phyloP scores from a whole-genome alignment of 257 asterid species.

The Salvia miltiorrhiza region DNA sequence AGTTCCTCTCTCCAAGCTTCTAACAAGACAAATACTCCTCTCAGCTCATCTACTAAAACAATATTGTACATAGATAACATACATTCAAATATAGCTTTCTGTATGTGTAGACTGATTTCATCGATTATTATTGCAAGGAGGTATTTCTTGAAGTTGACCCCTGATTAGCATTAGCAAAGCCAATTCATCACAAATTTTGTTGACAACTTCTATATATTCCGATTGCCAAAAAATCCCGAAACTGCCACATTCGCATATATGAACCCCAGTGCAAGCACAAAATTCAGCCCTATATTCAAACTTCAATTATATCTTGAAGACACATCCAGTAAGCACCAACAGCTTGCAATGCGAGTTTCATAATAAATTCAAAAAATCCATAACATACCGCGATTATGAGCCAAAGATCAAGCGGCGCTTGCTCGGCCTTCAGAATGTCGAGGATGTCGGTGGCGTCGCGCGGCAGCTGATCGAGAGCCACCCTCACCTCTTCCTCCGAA shows the following conservation, averaged over 20 bases:
- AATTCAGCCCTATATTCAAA: not conserved
- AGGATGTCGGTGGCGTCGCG: constrained; percentile 97
- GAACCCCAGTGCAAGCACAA: constrained; percentile 7
- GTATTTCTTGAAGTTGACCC: not conserved
- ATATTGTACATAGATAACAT: not conserved
- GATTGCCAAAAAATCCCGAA: not conserved
- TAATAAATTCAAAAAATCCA: not conserved
- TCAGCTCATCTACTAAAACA: not conserved
- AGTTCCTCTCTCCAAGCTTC: not conserved
- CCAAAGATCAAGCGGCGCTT: constrained; percentile 99
- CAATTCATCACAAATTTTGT: not conserved
- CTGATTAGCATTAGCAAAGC: not conserved
- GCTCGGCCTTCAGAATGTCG: constrained; percentile 97
- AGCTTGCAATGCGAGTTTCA: not conserved
- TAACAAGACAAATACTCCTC: not conserved
- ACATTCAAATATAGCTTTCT: not conserved
- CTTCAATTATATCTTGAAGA: not conserved
- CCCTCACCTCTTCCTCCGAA: constrained; percentile 97
- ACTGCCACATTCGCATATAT: constrained; percentile 2
- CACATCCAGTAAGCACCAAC: not conserved
- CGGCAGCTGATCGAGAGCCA: constrained; percentile 92
- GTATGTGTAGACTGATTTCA: not conserved
- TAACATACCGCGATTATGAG: constrained; percentile 78
- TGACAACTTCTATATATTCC: not conserved
- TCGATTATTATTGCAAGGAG: not conserved